phyloP scores from a whole-genome alignment of 805 yeast species.

The Torulaspora quercuum region DNA sequence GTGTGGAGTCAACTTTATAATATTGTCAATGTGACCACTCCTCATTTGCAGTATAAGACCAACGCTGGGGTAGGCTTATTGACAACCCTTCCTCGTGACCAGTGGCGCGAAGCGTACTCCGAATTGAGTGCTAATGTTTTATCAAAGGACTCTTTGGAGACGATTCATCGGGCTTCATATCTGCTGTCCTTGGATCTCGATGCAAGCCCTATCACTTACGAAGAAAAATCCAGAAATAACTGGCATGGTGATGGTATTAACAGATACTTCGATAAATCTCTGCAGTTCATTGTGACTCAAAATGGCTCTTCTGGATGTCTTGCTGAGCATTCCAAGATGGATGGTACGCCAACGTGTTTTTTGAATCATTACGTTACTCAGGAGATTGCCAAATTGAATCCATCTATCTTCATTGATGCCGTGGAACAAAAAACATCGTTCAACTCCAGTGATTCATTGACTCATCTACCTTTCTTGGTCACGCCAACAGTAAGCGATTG shows the following conservation, averaged over 20 bases:
- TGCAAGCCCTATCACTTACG: conserved; percentile 64
- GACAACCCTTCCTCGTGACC: conserved; percentile 82
- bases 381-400: conserved; percentile 50
- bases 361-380: conserved; percentile 72
- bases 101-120: conserved; percentile 61
- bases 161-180: conserved; percentile 75
- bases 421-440: conserved; percentile 9
- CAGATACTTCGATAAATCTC: conserved; percentile 88
- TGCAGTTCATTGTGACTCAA: conserved; percentile 74
- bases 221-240: conserved; percentile 75
- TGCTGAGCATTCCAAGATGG: conserved; percentile 98
- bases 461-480: conserved; percentile 54
- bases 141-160: conserved; percentile 57
- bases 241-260: conserved; percentile 97
- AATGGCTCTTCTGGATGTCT: conserved; percentile 89
- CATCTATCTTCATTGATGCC: conserved; percentile 24
- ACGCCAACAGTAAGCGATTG: conserved; percentile 48
- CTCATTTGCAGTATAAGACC: conserved; percentile 20
- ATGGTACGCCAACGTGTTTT: conserved; percentile 91
- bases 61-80: conserved; percentile 65
- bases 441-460: conserved; percentile 11
- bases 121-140: conserved; percentile 57
- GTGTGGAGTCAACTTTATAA: conserved; percentile 56
- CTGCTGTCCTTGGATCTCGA: conserved; percentile 72
- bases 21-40: conserved; percentile 44